Evolutionary conservation across 768 basidiomycete species (phyloP), one percentile per base, ranked within the genome.

Genomic region (Russula griseocarnosa): DNA sequence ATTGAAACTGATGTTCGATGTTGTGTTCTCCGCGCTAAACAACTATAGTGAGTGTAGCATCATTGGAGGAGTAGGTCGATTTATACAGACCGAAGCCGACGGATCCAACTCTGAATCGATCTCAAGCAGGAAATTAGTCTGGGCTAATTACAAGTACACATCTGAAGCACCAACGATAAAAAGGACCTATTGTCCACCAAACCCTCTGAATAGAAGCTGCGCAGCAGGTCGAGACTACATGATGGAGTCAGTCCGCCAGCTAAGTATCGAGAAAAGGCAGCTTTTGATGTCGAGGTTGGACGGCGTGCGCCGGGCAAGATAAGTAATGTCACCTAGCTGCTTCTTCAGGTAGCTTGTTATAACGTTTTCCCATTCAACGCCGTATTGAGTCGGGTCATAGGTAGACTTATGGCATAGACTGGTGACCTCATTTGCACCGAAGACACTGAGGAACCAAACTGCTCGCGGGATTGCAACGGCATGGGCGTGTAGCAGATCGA

Each of bases 381-480:
- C 92, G 71, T 94, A 92, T 69, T 89, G 90, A 5, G 82, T 86
- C 1, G 90, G 89, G 68, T 90, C 86, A 73, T 90, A 92, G n/a
- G 82, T 73, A 4, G 89, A 87, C 70, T 88, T 90, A 69, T 90
- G 88, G 49, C 88, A 81, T 47, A 90, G 74, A 32, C 87, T 89
- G 24, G 87, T 84, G 55, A 88, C 90, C 75, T 94, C 92, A 69
- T 93, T 92, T 22, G 87, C 90, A 28, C 92, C 92, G 69, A 92
- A 84, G 4, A 92, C 90, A 22, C 92, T 83, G 30, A 94, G 78
- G 71, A 93, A 90, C 92, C 92, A 94, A 8, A 93, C 84, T 4
- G 92, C 92, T 51, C 92, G 82, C 2, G 87, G 81, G 36, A 92
- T 87, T 7, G 87, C 87, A 30, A 94, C 88, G 61, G 86, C 82